phyloP scores from a whole-genome alignment of 805 yeast genomes.

The Naumovozyma castellii region DNA sequence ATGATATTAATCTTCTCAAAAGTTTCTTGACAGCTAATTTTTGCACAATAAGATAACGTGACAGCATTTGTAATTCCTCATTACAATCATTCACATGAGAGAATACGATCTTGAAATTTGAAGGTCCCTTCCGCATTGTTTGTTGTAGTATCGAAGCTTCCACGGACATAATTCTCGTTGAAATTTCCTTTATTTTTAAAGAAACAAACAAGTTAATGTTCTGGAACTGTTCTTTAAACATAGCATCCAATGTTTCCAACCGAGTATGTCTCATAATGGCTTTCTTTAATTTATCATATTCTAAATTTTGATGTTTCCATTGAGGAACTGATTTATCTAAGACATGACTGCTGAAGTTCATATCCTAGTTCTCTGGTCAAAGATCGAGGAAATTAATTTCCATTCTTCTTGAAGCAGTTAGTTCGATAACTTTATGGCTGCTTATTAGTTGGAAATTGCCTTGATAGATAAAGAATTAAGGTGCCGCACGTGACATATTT shows the following conservation, averaged over 20 bases:
- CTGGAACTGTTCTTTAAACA: conserved; percentile 20
- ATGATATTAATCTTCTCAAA: conserved; percentile 39
- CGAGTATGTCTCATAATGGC: conserved; percentile 37
- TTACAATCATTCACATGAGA: conserved; percentile 18
- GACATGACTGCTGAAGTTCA: conserved; percentile 84
- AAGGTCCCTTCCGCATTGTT: neutral
- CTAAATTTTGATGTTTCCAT: conserved; percentile 78
- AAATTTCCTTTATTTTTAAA: conserved; percentile 24
- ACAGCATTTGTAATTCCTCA: conserved; percentile 40
- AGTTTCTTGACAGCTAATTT: conserved; percentile 53
- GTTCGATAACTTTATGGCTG: too few relatives aligned
- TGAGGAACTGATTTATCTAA: conserved; percentile 71
- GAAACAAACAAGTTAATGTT: conserved; percentile 21
- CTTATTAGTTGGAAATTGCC: too few relatives aligned
- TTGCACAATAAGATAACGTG: conserved; percentile 49
- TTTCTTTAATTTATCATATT: conserved; percentile 67
- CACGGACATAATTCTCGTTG: conserved; percentile 21
- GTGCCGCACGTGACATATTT: too few relatives aligned
- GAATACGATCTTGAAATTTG: neutral
- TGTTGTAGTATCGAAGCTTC: conserved; percentile 19
- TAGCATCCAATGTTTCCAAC: conserved; percentile 2
- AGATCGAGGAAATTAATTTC: too few relatives aligned
- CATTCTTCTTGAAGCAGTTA: too few relatives aligned
- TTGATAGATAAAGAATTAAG: too few relatives aligned
- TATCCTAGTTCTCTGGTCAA: conserved; percentile 29